phyloP scores from a whole-genome alignment of 176 grass and related monocot genomes.

The Eragrostis curvula region DNA sequence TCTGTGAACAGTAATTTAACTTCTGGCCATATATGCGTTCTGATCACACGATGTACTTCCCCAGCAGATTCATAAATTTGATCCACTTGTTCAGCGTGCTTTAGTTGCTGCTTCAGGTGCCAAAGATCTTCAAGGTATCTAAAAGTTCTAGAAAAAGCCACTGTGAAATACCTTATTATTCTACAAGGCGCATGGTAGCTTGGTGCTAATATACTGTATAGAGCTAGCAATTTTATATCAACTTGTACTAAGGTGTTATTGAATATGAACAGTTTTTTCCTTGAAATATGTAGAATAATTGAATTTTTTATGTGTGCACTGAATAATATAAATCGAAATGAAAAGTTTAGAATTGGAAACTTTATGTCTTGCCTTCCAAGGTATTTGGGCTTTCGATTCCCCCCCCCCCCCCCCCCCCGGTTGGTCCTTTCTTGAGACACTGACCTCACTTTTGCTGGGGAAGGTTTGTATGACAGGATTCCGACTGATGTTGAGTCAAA shows the following conservation, averaged over 20 bases:
- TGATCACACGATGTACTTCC: conserved; percentile 31
- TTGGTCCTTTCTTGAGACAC: conserved; percentile 23
- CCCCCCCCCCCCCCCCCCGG: no score
- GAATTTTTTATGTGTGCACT: conserved; percentile 20
- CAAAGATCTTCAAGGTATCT: conserved; percentile 84
- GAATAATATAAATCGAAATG: not conserved
- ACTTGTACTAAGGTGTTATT: not conserved
- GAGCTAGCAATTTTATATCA: not conserved
- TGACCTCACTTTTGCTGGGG: conserved; percentile 53
- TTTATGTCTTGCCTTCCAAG: not conserved
- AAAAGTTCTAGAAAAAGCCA: conserved; percentile 16
- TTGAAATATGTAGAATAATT: not conserved
- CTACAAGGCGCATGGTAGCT: not conserved
- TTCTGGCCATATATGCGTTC: conserved; percentile 30
- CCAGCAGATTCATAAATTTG: conserved; percentile 72
- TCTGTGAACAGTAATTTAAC: not conserved
- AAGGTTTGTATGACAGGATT: conserved; percentile 86
- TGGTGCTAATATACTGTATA: conserved; percentile 13
- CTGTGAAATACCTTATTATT: not conserved
- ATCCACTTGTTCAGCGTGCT: conserved; percentile 69
- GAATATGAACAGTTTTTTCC: conserved; percentile 11
- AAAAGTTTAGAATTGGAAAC: not conserved
- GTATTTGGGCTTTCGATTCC: not conserved
- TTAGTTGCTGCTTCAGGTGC: conserved; percentile 55
- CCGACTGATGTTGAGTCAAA: conserved; percentile 71